A percentile compares a stretch with the other conserved stretches of the same genome.
Conservation (phyloP, 495 filamentous ascomycete species). For the Penicillium longicatenatum region DNA sequence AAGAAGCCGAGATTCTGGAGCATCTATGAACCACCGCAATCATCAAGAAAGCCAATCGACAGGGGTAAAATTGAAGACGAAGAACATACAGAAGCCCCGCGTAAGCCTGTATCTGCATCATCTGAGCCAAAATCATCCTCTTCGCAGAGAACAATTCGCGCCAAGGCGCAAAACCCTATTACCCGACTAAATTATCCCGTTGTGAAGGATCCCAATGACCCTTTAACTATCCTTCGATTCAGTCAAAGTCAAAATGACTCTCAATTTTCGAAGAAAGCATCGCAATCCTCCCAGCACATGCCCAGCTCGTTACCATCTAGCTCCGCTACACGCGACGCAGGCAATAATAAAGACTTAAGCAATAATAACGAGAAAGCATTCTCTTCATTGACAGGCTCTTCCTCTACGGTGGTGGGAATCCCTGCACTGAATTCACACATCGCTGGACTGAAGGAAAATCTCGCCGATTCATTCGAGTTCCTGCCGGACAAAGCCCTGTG, state of each 20-base stretch:
- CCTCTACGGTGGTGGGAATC: conserved; percentile 20
- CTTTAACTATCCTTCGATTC: conserved; percentile 62
- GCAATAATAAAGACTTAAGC: conserved; percentile 11
- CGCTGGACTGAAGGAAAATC: conserved; percentile 22
- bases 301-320: conserved; percentile 17
- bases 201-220: conserved; percentile 76
- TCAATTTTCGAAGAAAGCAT: conserved; percentile 41
- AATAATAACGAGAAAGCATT: conserved; percentile 10
- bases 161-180: conserved; percentile 28
- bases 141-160: conserved; percentile 31
- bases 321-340: conserved; percentile 12
- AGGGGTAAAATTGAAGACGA: background rate
- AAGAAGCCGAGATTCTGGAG: conserved; percentile 37
- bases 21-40: conserved; percentile 1
- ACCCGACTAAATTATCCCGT: conserved; percentile 65
- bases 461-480: conserved; percentile 37
- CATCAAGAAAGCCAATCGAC: background rate
- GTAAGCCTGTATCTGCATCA: background rate
- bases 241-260: conserved; percentile 74
- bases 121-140: conserved; percentile 29
- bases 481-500: conserved; percentile 18
- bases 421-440: conserved; percentile 22
- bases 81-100: background rate
- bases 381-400: conserved; percentile 26
- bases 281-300: conserved; percentile 28